Evolutionary conservation across 1,139 yeast genomes (phyloP).

Genomic region (Hyphopichia khmerensis): DNA sequence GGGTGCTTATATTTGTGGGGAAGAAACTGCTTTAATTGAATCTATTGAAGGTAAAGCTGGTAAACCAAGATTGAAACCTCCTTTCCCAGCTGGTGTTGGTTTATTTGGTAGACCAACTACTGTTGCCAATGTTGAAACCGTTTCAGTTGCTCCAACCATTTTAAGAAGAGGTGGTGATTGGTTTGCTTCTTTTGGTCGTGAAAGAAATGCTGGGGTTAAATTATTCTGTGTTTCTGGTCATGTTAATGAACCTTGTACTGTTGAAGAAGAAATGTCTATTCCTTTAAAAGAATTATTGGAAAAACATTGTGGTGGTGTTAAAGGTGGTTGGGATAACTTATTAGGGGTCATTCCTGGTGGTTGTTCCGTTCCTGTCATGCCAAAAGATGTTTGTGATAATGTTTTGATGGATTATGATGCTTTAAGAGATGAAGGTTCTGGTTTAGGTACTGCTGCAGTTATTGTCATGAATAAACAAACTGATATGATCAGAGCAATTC

Average conservation of each 20-base stretch:
- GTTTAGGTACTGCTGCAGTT: slow-evolving; percentile 90
- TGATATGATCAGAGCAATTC: slow-evolving; percentile 80
- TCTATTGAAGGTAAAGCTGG: slow-evolving; percentile 90
- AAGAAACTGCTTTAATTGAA: slow-evolving; percentile 85
- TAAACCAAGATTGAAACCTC: slow-evolving; percentile 89
- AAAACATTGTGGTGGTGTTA: slow-evolving; percentile 85
- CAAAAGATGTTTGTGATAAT: slow-evolving; percentile 62
- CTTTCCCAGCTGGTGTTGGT: slow-evolving; percentile 93
- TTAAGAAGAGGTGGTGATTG: slow-evolving; percentile 86
- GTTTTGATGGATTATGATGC: slow-evolving; percentile 87
- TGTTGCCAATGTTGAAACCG: slow-evolving; percentile 87
- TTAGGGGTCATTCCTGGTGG: slow-evolving; percentile 89
- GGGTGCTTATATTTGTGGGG: slow-evolving; percentile 93
- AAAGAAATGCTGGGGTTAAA: slow-evolving; percentile 79
- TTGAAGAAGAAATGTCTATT: slow-evolving; percentile 90
- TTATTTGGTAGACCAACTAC: slow-evolving; percentile 87
- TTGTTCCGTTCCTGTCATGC: slow-evolving; percentile 78
- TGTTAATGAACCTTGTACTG: slow-evolving; percentile 88
- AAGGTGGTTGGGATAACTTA: slow-evolving; percentile 90
- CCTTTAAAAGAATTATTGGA: slow-evolving; percentile 78
- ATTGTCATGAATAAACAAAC: slow-evolving; percentile 86
- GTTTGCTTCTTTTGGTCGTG: slow-evolving; percentile 82
- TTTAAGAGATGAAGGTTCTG: slow-evolving; percentile 78
- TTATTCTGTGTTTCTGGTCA: slow-evolving; percentile 85
- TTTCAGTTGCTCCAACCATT: slow-evolving; percentile 84